These are phyloP conservation scores for Penicillium bovifimosum DNA, from an alignment of 495 filamentous ascomycete genomes.

Conservation along the genomic window DNA sequence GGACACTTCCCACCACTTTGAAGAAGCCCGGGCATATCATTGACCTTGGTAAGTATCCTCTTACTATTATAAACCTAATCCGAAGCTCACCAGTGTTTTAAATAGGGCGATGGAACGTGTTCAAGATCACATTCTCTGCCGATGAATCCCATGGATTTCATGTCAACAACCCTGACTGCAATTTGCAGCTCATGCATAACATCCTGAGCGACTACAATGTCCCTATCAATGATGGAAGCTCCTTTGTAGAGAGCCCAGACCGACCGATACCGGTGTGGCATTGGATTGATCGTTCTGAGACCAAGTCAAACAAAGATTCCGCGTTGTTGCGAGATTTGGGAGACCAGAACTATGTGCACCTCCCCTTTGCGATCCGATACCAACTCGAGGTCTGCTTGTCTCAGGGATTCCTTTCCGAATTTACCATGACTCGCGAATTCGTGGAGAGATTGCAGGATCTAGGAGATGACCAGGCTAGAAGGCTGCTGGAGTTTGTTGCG, in stretches of 20 bases:
- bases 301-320: slow-evolving; percentile 2
- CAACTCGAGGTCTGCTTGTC: slow-evolving; percentile 92
- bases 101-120: slow-evolving; percentile 38
- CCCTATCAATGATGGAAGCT: slow-evolving; percentile 26
- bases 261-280: slow-evolving; percentile 44
- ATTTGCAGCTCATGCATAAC: slow-evolving; percentile 41
- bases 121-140: slow-evolving; percentile 27
- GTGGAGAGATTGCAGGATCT: slow-evolving; percentile 53
- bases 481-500: slow-evolving; percentile 58
- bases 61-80: not conserved
- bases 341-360: slow-evolving; percentile 33
- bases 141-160: not conserved
- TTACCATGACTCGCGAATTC: slow-evolving; percentile 63
- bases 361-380: slow-evolving; percentile 75
- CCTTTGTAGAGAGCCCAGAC: slow-evolving; percentile 14
- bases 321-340: slow-evolving; percentile 28
- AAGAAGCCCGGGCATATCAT: slow-evolving; percentile 54
- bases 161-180: slow-evolving; percentile 20
- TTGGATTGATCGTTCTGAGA: slow-evolving; percentile 44
- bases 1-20: slow-evolving; percentile 47
- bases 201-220: slow-evolving; percentile 75
- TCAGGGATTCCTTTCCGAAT: slow-evolving; percentile 70
- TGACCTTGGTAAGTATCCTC: slow-evolving; percentile 59
- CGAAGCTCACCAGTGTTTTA: not conserved
- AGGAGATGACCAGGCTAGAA: slow-evolving; percentile 37